phyloP scores from a whole-genome alignment of 257 asterid species.

The Solanum ossicruentum region DNA sequence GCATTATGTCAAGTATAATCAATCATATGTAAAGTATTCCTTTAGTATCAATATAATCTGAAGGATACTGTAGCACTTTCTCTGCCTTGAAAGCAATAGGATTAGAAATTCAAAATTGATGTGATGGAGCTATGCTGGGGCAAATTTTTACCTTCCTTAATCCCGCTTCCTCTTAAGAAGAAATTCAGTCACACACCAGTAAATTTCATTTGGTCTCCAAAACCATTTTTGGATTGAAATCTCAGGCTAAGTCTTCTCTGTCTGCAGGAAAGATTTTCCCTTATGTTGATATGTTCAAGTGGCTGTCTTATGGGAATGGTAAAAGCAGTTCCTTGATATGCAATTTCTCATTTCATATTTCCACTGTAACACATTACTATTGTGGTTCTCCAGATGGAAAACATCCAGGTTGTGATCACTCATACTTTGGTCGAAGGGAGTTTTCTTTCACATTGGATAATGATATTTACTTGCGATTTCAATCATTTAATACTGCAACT shows the following conservation, averaged over 20 bases:
- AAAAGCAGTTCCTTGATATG: slow-evolving; percentile 4
- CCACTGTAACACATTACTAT: neutral
- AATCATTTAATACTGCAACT: slow-evolving; percentile 46
- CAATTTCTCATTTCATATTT: neutral
- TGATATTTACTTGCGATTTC: slow-evolving; percentile 69
- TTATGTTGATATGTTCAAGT: slow-evolving; percentile 57
- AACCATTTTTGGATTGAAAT: neutral
- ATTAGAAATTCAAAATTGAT: neutral
- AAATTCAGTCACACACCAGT: neutral
- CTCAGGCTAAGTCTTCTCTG: neutral
- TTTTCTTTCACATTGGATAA: slow-evolving; percentile 79
- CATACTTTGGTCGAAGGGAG: slow-evolving; percentile 80
- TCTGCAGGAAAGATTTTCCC: slow-evolving; percentile 76
- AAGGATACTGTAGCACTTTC: neutral
- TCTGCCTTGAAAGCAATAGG: neutral
- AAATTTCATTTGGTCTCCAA: neutral
- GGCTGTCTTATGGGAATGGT: slow-evolving; percentile 96
- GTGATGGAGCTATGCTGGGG: neutral
- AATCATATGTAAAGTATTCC: neutral
- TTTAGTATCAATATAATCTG: neutral
- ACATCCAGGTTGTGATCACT: slow-evolving; percentile 93
- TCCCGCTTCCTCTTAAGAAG: neutral
- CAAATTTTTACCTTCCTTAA: neutral
- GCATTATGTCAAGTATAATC: neutral
- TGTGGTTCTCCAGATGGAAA: slow-evolving; percentile 54